Base-by-base conservation (phyloP, 1,284 basidiomycete species). In the Fomitiporia mediterranea region DNA sequence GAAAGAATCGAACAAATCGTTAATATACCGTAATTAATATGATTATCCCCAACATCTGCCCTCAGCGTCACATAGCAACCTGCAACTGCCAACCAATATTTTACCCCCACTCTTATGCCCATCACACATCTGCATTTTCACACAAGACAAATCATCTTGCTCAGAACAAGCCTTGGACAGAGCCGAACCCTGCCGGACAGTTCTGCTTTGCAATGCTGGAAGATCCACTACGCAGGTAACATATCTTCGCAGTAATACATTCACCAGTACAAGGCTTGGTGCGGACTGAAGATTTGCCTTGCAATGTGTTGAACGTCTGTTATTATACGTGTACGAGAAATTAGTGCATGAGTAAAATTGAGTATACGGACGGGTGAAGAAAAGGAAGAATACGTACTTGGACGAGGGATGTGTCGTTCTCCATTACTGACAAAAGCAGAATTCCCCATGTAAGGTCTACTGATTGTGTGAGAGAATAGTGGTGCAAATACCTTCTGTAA, bases 141-240 rank as follows among this genome's bases (percentile, higher is more conserved):
- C n/a, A n/a, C n/a, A n/a, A n/a, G n/a, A n/a, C n/a, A n/a, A n/a
- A n/a, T n/a, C n/a, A n/a, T n/a, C n/a, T n/a, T n/a, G 9, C 27
- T 46, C 23, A 46, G 17, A 46, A 46, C 44, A 46, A 30, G 44
- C 44, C 44, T 30, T 90, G 87, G 13, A 89, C 86, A 8, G 83
- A 86, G 27, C 82, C 86, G 62, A 82, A 87, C 2, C 86, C 86
- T 38, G 65, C 62, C 4, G 63, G 65, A 64, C 88, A 91, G 64
- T 84, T 82, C 63, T 83, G 70, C 58, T 68, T 70, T 11, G 80
- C 80, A 55, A 86, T 72, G 30, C 75, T 74, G 0, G 78, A 76
- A 23, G 84, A 86, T 17, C 86, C 89, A 62, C 83, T 85, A 50
- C 88, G 79, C 52, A 91, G 87, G 66, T 91, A 92, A 67, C 89